Evolutionary conservation across 306 rosid genomes (phyloP).

Genomic region (Fragaria iinumae): DNA sequence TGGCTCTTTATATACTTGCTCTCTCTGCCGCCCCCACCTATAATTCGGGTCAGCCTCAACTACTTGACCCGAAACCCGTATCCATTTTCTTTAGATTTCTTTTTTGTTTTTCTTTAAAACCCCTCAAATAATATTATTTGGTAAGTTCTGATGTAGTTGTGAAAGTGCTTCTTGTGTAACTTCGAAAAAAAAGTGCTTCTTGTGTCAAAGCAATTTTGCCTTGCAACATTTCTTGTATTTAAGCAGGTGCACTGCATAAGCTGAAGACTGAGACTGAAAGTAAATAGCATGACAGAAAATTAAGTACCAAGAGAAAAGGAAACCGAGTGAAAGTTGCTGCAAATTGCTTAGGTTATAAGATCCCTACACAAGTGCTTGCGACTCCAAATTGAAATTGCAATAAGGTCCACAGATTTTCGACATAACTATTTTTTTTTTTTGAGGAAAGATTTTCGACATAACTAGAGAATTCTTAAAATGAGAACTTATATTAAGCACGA

Average conservation of each 20-base stretch:
- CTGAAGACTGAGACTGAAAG: background rate
- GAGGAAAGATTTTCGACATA: background rate
- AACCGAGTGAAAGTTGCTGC: background rate
- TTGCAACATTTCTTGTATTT: background rate
- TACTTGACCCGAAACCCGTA: slow-evolving; percentile 7
- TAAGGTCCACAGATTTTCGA: background rate
- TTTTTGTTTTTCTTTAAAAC: background rate
- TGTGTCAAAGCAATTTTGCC: background rate
- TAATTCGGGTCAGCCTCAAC: background rate
- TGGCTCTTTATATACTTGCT: background rate
- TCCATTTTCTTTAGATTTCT: background rate
- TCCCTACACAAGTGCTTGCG: background rate
- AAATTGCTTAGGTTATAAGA: background rate
- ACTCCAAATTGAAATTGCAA: background rate
- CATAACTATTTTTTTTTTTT: too few species aligned
- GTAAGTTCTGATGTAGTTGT: background rate
- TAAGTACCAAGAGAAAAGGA: too few species aligned
- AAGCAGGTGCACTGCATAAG: background rate
- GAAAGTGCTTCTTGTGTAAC: background rate
- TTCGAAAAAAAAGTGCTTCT: too few species aligned
- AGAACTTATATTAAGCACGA: background rate
- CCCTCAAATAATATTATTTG: background rate
- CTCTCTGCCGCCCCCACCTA: background rate
- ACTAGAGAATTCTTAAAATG: background rate
- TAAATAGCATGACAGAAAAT: background rate